These are phyloP conservation scores for Lactifluus subvellereus DNA, from an alignment of 768 basidiomycete genomes.

Conservation along the genomic window DNA sequence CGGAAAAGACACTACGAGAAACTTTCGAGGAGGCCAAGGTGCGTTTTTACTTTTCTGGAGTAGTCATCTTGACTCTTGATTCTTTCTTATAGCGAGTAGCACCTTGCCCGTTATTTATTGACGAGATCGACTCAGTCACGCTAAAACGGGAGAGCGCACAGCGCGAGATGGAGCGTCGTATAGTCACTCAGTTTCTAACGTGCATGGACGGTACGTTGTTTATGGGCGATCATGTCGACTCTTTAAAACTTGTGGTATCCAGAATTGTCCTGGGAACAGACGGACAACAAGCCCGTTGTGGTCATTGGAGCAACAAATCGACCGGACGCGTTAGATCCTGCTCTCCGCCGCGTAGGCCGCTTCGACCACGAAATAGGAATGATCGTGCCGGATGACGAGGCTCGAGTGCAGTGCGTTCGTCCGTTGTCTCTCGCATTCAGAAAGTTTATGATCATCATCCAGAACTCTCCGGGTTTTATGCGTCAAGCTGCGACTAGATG, in stretches of 20 bases:
- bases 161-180: conserved; percentile 95
- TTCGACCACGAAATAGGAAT: conserved; percentile 98
- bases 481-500: conserved; percentile 74
- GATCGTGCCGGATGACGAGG: conserved; percentile 92
- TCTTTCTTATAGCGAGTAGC: conserved; percentile 58
- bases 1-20: conserved; percentile 92
- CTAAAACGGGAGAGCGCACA: conserved; percentile 98
- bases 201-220: conserved; percentile 88
- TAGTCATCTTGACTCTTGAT: not conserved
- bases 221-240: not conserved
- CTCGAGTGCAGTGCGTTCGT: conserved; percentile 70
- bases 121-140: conserved; percentile 97
- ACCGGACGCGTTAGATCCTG: conserved; percentile 91
- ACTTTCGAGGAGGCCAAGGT: conserved; percentile 98
- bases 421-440: not conserved
- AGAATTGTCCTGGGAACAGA: conserved; percentile 97
- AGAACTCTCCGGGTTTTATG: conserved; percentile 89
- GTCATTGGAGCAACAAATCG: conserved; percentile 96
- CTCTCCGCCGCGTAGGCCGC: conserved; percentile 85
- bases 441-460: not conserved
- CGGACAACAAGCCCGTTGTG: conserved; percentile 85
- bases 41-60: conserved; percentile 14
- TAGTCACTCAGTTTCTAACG: conserved; percentile 94
- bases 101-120: conserved; percentile 91
- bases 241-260: not conserved